A percentile compares a stretch with the other conserved stretches of the same genome.
Conservation (phyloP, 23 red algal species). For the Gracilaria domingensis region DNA sequence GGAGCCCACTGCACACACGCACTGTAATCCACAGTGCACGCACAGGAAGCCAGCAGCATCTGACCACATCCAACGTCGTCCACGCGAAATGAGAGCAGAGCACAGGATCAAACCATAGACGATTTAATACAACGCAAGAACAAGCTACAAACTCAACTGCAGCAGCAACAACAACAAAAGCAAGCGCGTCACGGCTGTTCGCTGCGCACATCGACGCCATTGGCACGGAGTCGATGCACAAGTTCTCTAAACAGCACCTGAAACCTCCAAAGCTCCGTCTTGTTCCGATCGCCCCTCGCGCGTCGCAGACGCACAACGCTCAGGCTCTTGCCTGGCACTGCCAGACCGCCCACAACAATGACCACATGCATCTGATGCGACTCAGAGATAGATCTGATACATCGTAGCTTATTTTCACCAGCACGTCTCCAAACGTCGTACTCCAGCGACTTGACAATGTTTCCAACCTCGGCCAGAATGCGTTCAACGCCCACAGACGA, state of each 20-base stretch:
- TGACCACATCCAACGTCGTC: too few relatives aligned
- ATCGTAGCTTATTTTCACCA: constrained; percentile 67
- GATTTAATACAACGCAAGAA: too few relatives aligned
- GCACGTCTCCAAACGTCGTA: constrained; percentile 57
- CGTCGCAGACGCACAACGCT: constrained; percentile 55
- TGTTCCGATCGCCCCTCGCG: constrained; percentile 53
- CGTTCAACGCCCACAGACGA: constrained; percentile 36
- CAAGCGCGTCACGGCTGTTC: constrained; percentile 30
- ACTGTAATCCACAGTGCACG: too few relatives aligned
- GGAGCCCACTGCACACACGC: too few relatives aligned
- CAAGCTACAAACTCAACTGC: too few relatives aligned
- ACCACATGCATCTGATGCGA: constrained; percentile 60
- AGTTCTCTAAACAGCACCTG: constrained; percentile 39
- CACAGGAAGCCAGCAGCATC: too few relatives aligned
- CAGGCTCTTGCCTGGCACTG: constrained; percentile 20
- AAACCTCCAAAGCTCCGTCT: constrained; percentile 44
- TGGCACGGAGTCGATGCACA: constrained; percentile 35
- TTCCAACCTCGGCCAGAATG: constrained; percentile 45
- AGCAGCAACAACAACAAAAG: too few relatives aligned
- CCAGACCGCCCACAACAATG: constrained; percentile 27
- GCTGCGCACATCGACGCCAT: constrained; percentile 31
- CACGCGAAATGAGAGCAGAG: too few relatives aligned
- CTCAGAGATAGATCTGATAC: constrained; percentile 15
- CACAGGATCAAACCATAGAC: too few relatives aligned
- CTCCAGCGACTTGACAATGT: constrained; percentile 31